Base-by-base conservation (phyloP, 768 basidiomycete species). In the Termitomyces sp. region DNA sequence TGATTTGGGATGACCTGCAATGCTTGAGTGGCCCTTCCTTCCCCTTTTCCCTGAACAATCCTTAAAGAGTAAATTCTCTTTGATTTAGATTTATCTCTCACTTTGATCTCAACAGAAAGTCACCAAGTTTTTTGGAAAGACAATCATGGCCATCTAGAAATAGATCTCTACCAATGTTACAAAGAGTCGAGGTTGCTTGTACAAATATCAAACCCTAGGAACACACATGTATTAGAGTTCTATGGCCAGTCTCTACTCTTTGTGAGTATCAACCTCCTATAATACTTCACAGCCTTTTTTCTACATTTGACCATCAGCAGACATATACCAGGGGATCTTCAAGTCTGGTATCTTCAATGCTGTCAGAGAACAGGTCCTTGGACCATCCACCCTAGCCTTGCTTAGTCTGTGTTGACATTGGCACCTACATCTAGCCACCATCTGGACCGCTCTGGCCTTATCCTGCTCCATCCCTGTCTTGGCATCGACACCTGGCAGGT, bases 291-390 rank as follows among this genome's bases (percentile, higher is more conserved):
- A 28, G 18, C n/a, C n/a, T n/a, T 10, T 28, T 13, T 16, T 26
- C 20, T n/a, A 40, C 38, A 30, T 28, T 22, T 18, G n/a, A 28
- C 18, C n/a, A 46, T 8, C 63, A 96, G 95, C 92, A 51, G 90
- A 94, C 66, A 78, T 85, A 16, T 94, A 88, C 70, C 83, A 90
- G 16, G 75, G 79, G 0, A 74, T 93, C 2, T 97, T 95, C 81
- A 90, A 89, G 65, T 97, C 94, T 62, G 85, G 86, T 0, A 42
- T n/a, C n/a, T n/a, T n/a, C n/a, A n/a, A n/a, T n/a, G n/a, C n/a
- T n/a, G n/a, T n/a, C n/a, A n/a, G n/a, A n/a, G n/a, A n/a, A n/a
- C n/a, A n/a, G n/a, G n/a, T n/a, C n/a, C n/a, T n/a, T n/a, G n/a
- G n/a, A n/a, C n/a, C n/a, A n/a, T n/a, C n/a, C n/a, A n/a, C n/a